Evolutionary conservation across 1,284 basidiomycete genomes (phyloP), one percentile per base, ranked within the genome.

Genomic region (Phenoliferia sp.): DNA sequence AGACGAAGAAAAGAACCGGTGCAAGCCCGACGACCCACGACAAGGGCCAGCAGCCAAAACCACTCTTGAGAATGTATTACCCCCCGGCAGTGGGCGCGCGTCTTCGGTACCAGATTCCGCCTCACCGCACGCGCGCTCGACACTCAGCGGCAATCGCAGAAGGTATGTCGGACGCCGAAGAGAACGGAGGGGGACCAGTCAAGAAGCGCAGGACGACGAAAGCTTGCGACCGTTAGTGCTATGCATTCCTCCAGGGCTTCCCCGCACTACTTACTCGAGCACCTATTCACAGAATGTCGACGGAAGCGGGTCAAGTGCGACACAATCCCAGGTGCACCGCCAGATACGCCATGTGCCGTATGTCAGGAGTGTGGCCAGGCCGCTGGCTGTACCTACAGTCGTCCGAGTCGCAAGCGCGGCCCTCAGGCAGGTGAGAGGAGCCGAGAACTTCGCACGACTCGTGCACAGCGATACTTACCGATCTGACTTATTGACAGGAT

Each of bases 131-230:
- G n/a, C n/a, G n/a, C n/a, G n/a, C n/a, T n/a, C n/a, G n/a, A n/a
- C n/a, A n/a, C n/a, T n/a, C n/a, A n/a, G n/a, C n/a, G n/a, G n/a
- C n/a, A n/a, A n/a, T n/a, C n/a, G n/a, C n/a, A n/a, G n/a, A n/a
- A n/a, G n/a, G n/a, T n/a, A n/a, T n/a, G n/a, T n/a, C n/a, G n/a
- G n/a, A n/a, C n/a, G n/a, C n/a, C n/a, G n/a, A n/a, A n/a, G n/a
- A n/a, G n/a, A n/a, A 54, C 5, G 52, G 61, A 3, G 62, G 56
- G 1, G 63, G 39, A 9, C 63, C 61, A 28, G 56, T 50, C 35
- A 69, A 67, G 62, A 70, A 72, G 60, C 68, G 66, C 1, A 57
- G 71, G 2, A 69, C 68, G 0, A 72, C 68, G 3, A 64, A 69
- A 33, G 71, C 68, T 2, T n/a, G n/a, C n/a, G 71, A 66, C n/a